A percentile compares a stretch with the other conserved stretches of the same genome.
phyloP scores from a whole-genome alignment of 83 land plant species.

The Thuja plicata region DNA sequence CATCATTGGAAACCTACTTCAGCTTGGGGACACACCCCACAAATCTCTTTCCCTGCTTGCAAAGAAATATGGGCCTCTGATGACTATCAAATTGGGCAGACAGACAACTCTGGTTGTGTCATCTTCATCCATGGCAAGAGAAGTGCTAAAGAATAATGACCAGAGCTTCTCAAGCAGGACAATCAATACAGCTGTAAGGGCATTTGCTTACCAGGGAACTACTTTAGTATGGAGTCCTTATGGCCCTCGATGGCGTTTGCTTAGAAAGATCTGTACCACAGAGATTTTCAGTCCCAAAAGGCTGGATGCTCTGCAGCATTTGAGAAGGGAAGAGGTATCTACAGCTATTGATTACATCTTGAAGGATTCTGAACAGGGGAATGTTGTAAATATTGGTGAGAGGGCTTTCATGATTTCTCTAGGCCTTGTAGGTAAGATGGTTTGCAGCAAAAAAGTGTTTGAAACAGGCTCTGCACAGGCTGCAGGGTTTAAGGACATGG shows the following conservation, averaged over 20 bases:
- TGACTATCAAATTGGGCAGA: slow-evolving; percentile 31
- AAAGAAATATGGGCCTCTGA: slow-evolving; percentile 36
- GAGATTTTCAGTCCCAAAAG: slow-evolving; percentile 19
- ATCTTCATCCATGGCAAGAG: slow-evolving; percentile 22
- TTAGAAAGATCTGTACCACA: slow-evolving; percentile 22
- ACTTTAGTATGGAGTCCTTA: slow-evolving; percentile 23
- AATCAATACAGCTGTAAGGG: slow-evolving; percentile 17
- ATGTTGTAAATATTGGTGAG: slow-evolving; percentile 15
- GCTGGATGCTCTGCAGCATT: slow-evolving; percentile 17
- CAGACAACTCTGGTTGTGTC: slow-evolving; percentile 21
- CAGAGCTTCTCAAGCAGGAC: slow-evolving; percentile 27
- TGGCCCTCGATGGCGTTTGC: slow-evolving; percentile 23
- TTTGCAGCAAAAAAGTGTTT: slow-evolving; percentile 21
- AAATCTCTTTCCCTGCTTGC: slow-evolving; percentile 17
- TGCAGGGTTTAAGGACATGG: slow-evolving; percentile 24
- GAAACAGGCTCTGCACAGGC: slow-evolving; percentile 13
- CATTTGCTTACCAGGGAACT: slow-evolving; percentile 21
- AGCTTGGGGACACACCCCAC: slow-evolving; percentile 29
- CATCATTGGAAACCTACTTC: slow-evolving; percentile 32
- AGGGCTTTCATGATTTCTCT: slow-evolving; percentile 20
- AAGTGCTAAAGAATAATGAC: slow-evolving; percentile 35
- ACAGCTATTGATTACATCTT: neutral
- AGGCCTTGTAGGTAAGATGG: slow-evolving; percentile 25
- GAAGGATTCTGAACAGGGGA: neutral
- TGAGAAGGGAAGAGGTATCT: neutral